Conservation (phyloP, 352 stramenopile genomes). For the Albugo laibachii region DNA sequence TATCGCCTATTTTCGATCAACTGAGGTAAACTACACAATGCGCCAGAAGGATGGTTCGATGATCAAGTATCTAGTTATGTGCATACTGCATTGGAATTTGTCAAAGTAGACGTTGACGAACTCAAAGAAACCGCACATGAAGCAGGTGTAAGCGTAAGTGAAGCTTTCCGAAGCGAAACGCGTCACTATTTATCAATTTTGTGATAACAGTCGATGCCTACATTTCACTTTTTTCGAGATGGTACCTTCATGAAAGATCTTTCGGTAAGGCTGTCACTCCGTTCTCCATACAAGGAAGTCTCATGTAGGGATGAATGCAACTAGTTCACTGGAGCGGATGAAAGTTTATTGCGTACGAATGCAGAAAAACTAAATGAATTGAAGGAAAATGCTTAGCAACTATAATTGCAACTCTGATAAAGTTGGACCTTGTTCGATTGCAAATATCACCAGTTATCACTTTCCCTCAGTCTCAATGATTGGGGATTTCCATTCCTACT, state of each 20-base stretch:
- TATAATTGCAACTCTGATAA: too few species aligned
- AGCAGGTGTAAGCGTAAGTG: conserved; percentile 58
- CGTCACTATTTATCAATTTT: too few species aligned
- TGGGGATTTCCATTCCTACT: too few species aligned
- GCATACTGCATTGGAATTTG: conserved; percentile 54
- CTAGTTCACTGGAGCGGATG: conserved; percentile 72
- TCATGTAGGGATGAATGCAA: background rate
- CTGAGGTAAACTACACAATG: conserved; percentile 27
- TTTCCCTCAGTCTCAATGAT: too few species aligned
- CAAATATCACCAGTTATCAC: too few species aligned
- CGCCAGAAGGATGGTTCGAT: background rate
- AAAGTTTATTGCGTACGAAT: conserved; percentile 45
- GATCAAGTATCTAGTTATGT: conserved; percentile 14
- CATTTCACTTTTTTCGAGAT: conserved; percentile 71
- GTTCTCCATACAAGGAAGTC: background rate
- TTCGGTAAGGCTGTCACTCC: conserved; percentile 17
- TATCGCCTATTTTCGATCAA: conserved; percentile 72
- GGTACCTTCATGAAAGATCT: conserved; percentile 56
- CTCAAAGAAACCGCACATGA: conserved; percentile 58
- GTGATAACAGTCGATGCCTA: conserved; percentile 60
- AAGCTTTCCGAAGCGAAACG: background rate
- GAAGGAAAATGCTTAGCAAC: conserved; percentile 8
- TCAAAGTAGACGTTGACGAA: conserved; percentile 74
- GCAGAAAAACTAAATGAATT: conserved; percentile 56
- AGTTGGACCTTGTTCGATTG: too few species aligned